Evolutionary conservation across 768 basidiomycete species (phyloP), one percentile per base, ranked within the genome.

Genomic region (Sarcomyxa edulis): DNA sequence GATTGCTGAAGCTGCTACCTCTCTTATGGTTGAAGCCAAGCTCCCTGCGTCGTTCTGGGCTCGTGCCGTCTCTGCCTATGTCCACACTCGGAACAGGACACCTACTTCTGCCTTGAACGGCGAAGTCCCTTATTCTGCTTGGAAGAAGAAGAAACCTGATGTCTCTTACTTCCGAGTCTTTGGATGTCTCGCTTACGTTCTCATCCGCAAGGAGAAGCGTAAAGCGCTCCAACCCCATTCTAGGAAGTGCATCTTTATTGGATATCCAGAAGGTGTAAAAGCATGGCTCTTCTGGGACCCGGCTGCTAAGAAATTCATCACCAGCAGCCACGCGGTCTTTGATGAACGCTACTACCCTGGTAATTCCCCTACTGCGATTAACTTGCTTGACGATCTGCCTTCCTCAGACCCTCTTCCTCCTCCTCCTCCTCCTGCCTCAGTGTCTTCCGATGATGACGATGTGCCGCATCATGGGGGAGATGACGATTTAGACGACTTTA

Each of bases 161-260:
- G 48, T 54, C 10, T 58, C 26, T 35, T 43, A 64, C 45, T 51
- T 70, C 16, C 47, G 59, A 6, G 55, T 62, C 14, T 69, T 55
- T 34, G 64, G 68, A 3, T 68, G 64, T 35, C 46, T 45, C 28
- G 62, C 62, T 12, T 69, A 65, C 52, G 66, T 64, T 20, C 56
- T 53, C 37, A 48, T 65, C 6, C 58, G 54, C 37, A 55, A 59
- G 39, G 55, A 68, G 39, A 56, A 66, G 46, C 38, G 56, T 9
- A 55, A 47, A 26, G 46, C 34, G 1, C 46, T 66, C 0, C 32
- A 54, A 12, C 35, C 53, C 1, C 56, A 63, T 16, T 53, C 52
- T 6, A 40, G 53, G 32, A 60, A 65, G 33, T 58, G 60, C 16
- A 42, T 67, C 10, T 66, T 69, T 41, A 38, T 68, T 41, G 65